Percentiles rank a stretch among this genome's conserved stretches.
Evolutionary conservation across 768 basidiomycete species (phyloP).

Genomic region (Artomyces pyxidatus): DNA sequence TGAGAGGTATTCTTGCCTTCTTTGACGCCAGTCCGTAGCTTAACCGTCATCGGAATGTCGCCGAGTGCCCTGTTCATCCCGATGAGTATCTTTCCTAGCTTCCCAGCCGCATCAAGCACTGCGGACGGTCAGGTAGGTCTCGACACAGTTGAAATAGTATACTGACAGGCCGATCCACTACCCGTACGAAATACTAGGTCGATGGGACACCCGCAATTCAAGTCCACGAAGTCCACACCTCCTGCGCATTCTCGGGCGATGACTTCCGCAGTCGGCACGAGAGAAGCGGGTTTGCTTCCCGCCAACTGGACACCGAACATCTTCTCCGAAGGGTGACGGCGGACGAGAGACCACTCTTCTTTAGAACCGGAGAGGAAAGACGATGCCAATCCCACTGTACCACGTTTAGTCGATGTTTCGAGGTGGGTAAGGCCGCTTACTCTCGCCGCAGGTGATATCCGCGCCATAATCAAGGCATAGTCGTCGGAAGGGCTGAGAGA

Average conservation of each 20-base stretch:
- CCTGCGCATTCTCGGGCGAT: conserved; percentile 60
- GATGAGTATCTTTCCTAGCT: conserved; percentile 77
- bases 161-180: conserved; percentile 75
- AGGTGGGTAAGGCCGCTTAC: conserved; percentile 30
- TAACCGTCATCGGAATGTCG: conserved; percentile 85
- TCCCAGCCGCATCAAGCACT: conserved; percentile 81
- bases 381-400: conserved; percentile 83
- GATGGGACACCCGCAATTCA: conserved; percentile 97
- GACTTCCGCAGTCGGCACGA: conserved; percentile 78
- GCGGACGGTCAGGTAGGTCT: not conserved
- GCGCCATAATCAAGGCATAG: conserved; percentile 82
- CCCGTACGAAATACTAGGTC: conserved; percentile 91
- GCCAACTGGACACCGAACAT: conserved; percentile 91
- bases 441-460: conserved; percentile 94
- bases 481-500: conserved; percentile 80
- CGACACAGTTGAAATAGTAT: not conserved
- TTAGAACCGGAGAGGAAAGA: conserved; percentile 85
- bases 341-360: conserved; percentile 91
- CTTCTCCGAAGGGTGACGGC: conserved; percentile 79
- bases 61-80: conserved; percentile 92
- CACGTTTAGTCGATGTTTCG: not conserved
- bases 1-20: conserved; percentile 81
- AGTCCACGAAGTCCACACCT: conserved; percentile 82
- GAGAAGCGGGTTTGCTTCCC: conserved; percentile 72
- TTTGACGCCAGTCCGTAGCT: conserved; percentile 89